Percentiles rank a stretch among this genome's conserved stretches.
phyloP scores from a whole-genome alignment of 2,329 filamentous ascomycete species.

The Phoma sp. region DNA sequence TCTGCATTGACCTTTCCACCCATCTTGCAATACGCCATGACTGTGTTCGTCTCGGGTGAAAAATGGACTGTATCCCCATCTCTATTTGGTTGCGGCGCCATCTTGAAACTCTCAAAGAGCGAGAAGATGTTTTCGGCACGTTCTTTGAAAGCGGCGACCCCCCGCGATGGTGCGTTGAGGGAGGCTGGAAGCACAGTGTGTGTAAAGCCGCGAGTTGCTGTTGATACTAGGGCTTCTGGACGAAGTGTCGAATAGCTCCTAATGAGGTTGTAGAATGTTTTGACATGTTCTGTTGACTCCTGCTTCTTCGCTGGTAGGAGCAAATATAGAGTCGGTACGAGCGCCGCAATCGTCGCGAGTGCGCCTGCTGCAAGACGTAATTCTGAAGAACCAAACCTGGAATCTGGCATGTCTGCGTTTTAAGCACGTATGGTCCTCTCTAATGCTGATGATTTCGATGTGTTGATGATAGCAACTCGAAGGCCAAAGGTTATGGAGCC shows the following conservation, averaged over 20 bases:
- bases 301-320: conserved; percentile 20
- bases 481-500: not conserved
- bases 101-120: conserved; percentile 52
- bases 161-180: conserved; percentile 49
- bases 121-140: conserved; percentile 53
- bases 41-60: conserved; percentile 36
- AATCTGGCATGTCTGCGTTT: conserved; percentile 21
- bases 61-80: conserved; percentile 41
- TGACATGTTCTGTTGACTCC: conserved; percentile 29
- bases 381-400: conserved; percentile 24
- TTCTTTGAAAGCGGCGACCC: conserved; percentile 47
- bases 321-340: conserved; percentile 26
- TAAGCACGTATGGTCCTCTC: too few relatives aligned
- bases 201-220: conserved; percentile 49
- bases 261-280: conserved; percentile 44
- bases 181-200: conserved; percentile 53
- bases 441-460: too few relatives aligned
- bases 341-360: conserved; percentile 25
- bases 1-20: conserved; percentile 30
- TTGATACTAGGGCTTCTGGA: conserved; percentile 47
- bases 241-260: conserved; percentile 53
- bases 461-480: not conserved
- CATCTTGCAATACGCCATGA: conserved; percentile 48
- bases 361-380: conserved; percentile 28
- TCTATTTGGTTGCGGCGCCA: conserved; percentile 48